These are phyloP conservation scores for Fusarium solani-melongenae DNA, from an alignment of 2,329 filamentous ascomycete genomes.

Conservation along the genomic window DNA sequence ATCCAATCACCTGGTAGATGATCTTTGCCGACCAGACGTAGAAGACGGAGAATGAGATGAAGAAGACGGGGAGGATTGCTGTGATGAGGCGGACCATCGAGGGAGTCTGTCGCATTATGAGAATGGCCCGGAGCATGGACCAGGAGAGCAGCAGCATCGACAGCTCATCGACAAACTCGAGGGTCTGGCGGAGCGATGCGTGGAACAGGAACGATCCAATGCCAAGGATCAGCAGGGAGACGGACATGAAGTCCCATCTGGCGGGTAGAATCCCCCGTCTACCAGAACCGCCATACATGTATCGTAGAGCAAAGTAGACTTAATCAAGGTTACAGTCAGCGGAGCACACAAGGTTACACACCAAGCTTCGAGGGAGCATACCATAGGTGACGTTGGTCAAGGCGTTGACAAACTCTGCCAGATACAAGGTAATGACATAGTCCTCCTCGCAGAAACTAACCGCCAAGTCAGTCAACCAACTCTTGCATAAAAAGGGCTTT, in stretches of 20 bases:
- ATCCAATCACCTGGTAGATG: conserved; percentile 55
- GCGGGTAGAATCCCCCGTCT: conserved; percentile 46
- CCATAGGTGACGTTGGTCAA: conserved; percentile 54
- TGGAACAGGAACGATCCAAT: conserved; percentile 57
- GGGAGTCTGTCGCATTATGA: conserved; percentile 56
- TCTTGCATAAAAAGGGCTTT: background rate
- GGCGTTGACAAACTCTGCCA: conserved; percentile 59
- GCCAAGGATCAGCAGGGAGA: conserved; percentile 55
- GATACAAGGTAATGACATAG: conserved; percentile 55
- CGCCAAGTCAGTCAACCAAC: conserved; percentile 25
- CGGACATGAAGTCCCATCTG: conserved; percentile 54
- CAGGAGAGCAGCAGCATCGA: conserved; percentile 67
- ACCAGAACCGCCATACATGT: conserved; percentile 49
- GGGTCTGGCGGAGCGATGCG: conserved; percentile 54
- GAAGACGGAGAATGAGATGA: conserved; percentile 54
- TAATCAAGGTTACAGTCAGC: conserved; percentile 27
- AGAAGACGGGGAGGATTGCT: conserved; percentile 52
- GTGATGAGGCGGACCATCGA: conserved; percentile 47
- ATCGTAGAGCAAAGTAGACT: conserved; percentile 56
- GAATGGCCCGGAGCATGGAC: conserved; percentile 62
- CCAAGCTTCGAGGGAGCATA: conserved; percentile 49
- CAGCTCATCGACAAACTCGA: conserved; percentile 66
- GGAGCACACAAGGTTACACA: background rate
- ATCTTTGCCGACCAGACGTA: conserved; percentile 57
- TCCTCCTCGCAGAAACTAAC: conserved; percentile 60